Evolutionary conservation across 768 basidiomycete genomes (phyloP).

Genomic region (Mycena albidolilacea): DNA sequence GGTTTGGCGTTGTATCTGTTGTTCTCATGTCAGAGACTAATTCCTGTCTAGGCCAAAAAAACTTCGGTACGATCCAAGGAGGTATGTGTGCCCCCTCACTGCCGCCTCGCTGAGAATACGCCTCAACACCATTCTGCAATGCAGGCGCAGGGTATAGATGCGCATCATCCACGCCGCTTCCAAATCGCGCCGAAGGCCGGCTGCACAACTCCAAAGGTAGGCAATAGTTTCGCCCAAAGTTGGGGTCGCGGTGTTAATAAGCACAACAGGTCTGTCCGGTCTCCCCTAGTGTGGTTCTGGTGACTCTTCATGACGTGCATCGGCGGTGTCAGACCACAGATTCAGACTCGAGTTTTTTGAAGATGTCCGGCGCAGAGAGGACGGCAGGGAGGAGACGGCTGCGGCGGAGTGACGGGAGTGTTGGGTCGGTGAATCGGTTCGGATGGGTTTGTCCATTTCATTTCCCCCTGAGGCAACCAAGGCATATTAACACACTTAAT

Average conservation of each 20-base stretch:
- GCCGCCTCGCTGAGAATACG: neutral
- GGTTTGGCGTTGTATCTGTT: conserved; percentile 7
- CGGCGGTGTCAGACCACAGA: conserved; percentile 3
- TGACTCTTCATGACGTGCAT: conserved; percentile 15
- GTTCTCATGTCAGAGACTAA: neutral
- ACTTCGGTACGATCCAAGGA: conserved; percentile 2
- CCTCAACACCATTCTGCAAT: neutral
- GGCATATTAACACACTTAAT: conserved; percentile 1
- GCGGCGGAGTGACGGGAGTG: conserved; percentile 26
- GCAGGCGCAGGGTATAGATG: conserved; percentile 7
- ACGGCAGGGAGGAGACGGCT: neutral
- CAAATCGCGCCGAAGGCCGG: neutral
- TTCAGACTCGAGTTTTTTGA: conserved; percentile 20
- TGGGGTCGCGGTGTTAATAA: conserved; percentile 18
- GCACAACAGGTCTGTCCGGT: conserved; percentile 21
- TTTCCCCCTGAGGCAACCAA: neutral
- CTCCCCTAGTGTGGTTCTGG: conserved; percentile 23
- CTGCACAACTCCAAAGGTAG: conserved; percentile 10
- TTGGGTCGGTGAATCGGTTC: conserved; percentile 34
- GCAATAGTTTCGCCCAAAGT: conserved; percentile 15
- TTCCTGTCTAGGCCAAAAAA: neutral
- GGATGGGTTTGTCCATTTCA: conserved; percentile 35
- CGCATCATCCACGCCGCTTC: neutral
- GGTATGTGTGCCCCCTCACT: conserved; percentile 4
- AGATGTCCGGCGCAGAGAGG: conserved; percentile 5